These are phyloP conservation scores for Lachnellula cervina DNA, from an alignment of 2,329 filamentous ascomycete species.

Conservation along the genomic window DNA sequence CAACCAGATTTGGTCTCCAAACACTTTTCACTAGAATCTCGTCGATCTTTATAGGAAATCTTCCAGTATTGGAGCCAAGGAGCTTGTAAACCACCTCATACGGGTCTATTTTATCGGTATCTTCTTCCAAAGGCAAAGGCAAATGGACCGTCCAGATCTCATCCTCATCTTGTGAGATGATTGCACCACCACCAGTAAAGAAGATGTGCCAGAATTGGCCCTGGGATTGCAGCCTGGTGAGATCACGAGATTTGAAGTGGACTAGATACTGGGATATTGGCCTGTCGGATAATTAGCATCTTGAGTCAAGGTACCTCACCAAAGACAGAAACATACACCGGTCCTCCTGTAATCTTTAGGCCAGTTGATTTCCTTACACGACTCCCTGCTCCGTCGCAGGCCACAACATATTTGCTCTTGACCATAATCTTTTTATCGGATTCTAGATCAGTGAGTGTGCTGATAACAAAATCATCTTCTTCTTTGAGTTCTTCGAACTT, in stretches of 20 bases:
- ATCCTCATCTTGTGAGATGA: slow-evolving; percentile 23
- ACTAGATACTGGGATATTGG: slow-evolving; percentile 15
- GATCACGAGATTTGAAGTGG: slow-evolving; percentile 21
- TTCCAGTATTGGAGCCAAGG: slow-evolving; percentile 18
- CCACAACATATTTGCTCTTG: slow-evolving; percentile 38
- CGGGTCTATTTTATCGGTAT: slow-evolving; percentile 21
- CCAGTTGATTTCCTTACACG: neutral
- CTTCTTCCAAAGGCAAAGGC: slow-evolving; percentile 8
- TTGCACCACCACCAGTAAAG: slow-evolving; percentile 15
- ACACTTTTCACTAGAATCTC: slow-evolving; percentile 30
- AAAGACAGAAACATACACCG: neutral
- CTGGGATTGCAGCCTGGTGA: slow-evolving; percentile 5
- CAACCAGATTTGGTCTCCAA: slow-evolving; percentile 30
- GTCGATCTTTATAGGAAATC: slow-evolving; percentile 30
- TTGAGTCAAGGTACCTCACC: neutral
- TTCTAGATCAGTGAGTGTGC: too few species aligned
- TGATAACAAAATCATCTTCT: neutral
- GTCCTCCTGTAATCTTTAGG: neutral
- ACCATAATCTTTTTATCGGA: slow-evolving; percentile 19
- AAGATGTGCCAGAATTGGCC: slow-evolving; percentile 23
- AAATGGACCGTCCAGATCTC: slow-evolving; percentile 33
- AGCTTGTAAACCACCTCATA: slow-evolving; percentile 22
- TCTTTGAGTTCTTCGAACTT: slow-evolving; percentile 16
- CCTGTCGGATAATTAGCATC: neutral
- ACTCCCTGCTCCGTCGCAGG: slow-evolving; percentile 43